Conservation (phyloP, 495 filamentous ascomycete genomes). For the Parachaetomium inaequale region DNA sequence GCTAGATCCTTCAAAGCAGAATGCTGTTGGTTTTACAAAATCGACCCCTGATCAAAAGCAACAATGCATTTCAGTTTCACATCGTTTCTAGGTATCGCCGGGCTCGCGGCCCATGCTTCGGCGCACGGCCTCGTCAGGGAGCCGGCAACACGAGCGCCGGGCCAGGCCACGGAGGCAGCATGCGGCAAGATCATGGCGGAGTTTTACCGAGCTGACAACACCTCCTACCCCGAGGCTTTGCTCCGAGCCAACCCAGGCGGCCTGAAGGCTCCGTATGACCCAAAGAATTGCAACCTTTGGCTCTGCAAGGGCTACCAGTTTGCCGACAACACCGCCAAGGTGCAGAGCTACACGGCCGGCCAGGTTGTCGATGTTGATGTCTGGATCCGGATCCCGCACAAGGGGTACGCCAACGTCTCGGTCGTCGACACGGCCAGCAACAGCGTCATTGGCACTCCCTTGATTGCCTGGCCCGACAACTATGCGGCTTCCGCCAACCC, state of each 20-base stretch:
- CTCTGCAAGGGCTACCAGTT: conserved; percentile 72
- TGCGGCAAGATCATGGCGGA: conserved; percentile 61
- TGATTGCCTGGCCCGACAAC: conserved; percentile 53
- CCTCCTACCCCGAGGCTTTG: conserved; percentile 64
- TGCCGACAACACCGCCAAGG: conserved; percentile 63
- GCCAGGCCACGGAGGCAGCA: conserved; percentile 53
- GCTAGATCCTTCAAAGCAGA: background rate
- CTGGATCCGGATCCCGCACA: conserved; percentile 61
- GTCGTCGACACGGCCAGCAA: conserved; percentile 62
- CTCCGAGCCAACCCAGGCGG: conserved; percentile 52
- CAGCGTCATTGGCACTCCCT: conserved; percentile 50
- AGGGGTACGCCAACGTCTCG: conserved; percentile 64
- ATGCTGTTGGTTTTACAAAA: background rate
- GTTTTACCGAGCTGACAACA: conserved; percentile 60
- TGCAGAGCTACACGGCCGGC: conserved; percentile 58
- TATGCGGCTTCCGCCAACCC: conserved; percentile 52
- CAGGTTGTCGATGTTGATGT: conserved; percentile 58
- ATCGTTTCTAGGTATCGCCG: conserved; percentile 38
- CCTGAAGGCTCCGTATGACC: conserved; percentile 55
- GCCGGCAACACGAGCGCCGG: conserved; percentile 58
- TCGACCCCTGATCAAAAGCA: background rate
- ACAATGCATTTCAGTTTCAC: conserved; percentile 20
- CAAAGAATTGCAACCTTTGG: conserved; percentile 59
- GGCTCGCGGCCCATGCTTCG: conserved; percentile 50
- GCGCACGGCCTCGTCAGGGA: conserved; percentile 61